These are phyloP conservation scores for Porcisia deanei DNA, from an alignment of 208 protist genomes.

Conservation along the genomic window DNA sequence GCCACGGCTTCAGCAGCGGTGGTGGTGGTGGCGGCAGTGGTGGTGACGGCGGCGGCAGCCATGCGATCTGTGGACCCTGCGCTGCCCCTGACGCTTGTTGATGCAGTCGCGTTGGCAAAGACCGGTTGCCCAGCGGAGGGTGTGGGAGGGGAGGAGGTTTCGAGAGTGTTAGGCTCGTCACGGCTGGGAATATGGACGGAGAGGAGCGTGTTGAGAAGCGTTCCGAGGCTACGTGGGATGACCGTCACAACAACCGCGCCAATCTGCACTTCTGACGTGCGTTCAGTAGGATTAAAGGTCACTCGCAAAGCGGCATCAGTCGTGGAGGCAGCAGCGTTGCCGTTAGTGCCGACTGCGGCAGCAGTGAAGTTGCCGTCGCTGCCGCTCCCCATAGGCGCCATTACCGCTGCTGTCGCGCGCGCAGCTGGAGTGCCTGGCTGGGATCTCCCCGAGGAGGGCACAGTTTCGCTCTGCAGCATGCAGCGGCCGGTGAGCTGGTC, in stretches of 20 bases:
- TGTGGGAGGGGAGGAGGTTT: too few relatives aligned
- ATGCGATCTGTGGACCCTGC: neutral
- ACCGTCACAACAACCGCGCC: constrained; percentile 52
- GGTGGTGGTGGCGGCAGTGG: too few relatives aligned
- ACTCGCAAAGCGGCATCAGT: constrained; percentile 26
- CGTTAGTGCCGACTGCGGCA: neutral
- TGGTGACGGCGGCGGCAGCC: neutral
- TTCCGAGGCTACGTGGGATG: constrained; percentile 65
- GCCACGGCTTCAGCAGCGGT: neutral
- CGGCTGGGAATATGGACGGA: constrained; percentile 54
- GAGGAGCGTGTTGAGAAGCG: constrained; percentile 69
- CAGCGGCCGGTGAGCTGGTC: constrained; percentile 67
- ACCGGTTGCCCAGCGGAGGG: neutral
- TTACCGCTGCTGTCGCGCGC: neutral
- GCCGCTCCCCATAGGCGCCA: neutral
- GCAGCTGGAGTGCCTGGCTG: neutral
- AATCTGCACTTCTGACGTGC: constrained; percentile 38
- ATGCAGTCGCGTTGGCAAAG: neutral
- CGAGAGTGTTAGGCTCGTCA: constrained; percentile 5
- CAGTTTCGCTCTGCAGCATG: constrained; percentile 44
- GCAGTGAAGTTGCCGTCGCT: neutral
- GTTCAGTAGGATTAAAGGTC: constrained; percentile 27
- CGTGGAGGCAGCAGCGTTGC: neutral
- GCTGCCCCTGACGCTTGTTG: neutral
- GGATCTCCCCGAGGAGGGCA: neutral